phyloP scores from a whole-genome alignment of 2,329 filamentous ascomycete species.

The Hypoxylon rubiginosum region DNA sequence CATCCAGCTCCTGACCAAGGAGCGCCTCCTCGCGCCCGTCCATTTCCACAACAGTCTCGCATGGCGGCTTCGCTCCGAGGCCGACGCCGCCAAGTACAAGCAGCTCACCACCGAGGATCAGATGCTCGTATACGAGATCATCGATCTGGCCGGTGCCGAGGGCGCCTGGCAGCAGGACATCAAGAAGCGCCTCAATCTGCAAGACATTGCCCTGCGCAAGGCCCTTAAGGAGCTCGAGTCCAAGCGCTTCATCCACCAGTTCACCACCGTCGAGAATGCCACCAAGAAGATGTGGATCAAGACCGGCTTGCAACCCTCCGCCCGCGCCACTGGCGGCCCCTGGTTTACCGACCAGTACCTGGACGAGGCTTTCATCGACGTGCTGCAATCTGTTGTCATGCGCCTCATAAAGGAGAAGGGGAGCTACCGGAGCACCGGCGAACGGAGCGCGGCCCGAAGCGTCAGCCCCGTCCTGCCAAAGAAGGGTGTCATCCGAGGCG shows the following conservation, averaged over 20 bases:
- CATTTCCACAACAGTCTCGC: constrained; percentile 60
- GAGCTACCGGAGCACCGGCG: constrained; percentile 54
- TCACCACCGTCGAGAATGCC: constrained; percentile 92
- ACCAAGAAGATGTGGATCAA: constrained; percentile 98
- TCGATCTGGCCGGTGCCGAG: constrained; percentile 86
- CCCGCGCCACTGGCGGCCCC: constrained; percentile 91
- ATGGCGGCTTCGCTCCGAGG: constrained; percentile 71
- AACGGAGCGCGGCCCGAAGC: constrained; percentile 48
- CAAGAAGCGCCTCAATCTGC: constrained; percentile 82
- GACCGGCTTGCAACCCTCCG: constrained; percentile 83
- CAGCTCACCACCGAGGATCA: constrained; percentile 77
- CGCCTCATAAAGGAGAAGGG: constrained; percentile 52
- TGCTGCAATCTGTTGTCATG: constrained; percentile 67
- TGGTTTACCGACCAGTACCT: constrained; percentile 95
- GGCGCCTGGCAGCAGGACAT: constrained; percentile 94
- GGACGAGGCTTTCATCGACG: constrained; percentile 88
- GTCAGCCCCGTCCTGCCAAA: constrained; percentile 63
- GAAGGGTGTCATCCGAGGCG: constrained; percentile 68
- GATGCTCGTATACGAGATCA: constrained; percentile 86
- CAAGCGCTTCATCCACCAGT: constrained; percentile 85
- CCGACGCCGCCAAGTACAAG: constrained; percentile 75
- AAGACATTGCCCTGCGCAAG: constrained; percentile 84
- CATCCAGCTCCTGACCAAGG: constrained; percentile 69
- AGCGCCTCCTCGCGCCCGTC: constrained; percentile 70
- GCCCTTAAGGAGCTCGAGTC: constrained; percentile 86